These are phyloP conservation scores for Clarkia xantiana DNA, from an alignment of 345 rosid genomes.

Conservation along the genomic window DNA sequence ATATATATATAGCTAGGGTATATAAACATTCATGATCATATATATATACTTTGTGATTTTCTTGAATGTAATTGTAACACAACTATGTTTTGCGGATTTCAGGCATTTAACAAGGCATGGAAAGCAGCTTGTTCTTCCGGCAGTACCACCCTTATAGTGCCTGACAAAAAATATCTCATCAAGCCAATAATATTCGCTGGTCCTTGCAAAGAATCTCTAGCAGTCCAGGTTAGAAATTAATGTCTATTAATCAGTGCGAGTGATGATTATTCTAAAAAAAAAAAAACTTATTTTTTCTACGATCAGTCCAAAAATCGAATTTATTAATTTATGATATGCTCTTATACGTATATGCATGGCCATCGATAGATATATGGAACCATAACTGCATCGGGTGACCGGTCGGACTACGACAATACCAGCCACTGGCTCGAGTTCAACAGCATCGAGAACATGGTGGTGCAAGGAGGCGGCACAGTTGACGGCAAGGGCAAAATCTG, in stretches of 20 bases:
- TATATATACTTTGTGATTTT: too few species aligned
- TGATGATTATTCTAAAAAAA: too few species aligned
- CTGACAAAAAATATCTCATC: slow-evolving; percentile 34
- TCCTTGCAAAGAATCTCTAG: slow-evolving; percentile 50
- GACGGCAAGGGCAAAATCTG: slow-evolving; percentile 74
- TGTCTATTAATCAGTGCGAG: too few species aligned
- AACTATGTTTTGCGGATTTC: background rate
- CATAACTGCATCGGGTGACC: slow-evolving; percentile 42
- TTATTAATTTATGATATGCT: background rate
- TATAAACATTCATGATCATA: too few species aligned
- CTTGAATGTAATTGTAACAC: too few species aligned
- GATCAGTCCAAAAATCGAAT: too few species aligned
- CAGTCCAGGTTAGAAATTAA: slow-evolving; percentile 42
- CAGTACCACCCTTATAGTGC: slow-evolving; percentile 34
- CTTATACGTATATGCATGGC: background rate
- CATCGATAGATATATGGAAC: slow-evolving; percentile 40
- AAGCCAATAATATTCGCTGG: slow-evolving; percentile 43
- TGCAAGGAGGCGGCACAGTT: slow-evolving; percentile 53
- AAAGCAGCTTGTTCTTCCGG: slow-evolving; percentile 44
- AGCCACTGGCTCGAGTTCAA: slow-evolving; percentile 57
- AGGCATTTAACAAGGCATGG: slow-evolving; percentile 79
- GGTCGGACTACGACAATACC: slow-evolving; percentile 32
- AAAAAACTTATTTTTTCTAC: too few species aligned
- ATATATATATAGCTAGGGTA: too few species aligned
- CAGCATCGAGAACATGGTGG: slow-evolving; percentile 23